Evolutionary conservation across 2,329 filamentous ascomycete species (phyloP).

Genomic region (Aspergillus transmontanensis): DNA sequence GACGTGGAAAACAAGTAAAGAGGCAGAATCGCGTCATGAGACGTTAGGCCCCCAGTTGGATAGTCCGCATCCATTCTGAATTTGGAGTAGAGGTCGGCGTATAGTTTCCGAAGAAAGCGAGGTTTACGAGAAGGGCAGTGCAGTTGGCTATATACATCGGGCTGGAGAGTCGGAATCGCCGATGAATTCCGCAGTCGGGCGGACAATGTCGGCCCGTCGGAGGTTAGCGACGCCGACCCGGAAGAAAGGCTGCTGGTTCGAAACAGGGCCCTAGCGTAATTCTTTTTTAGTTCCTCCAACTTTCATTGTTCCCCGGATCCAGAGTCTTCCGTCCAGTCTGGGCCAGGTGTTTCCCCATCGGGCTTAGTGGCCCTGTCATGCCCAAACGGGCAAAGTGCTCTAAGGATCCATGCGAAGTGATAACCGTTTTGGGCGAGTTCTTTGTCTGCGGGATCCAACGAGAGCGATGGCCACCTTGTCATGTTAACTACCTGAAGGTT

Average conservation of each 20-base stretch:
- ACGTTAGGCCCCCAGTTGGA: neutral
- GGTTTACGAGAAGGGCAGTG: neutral
- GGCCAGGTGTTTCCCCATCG: too few species aligned
- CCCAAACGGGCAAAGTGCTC: neutral
- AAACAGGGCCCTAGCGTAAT: neutral
- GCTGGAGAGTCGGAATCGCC: neutral
- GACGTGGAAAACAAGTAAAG: too few species aligned
- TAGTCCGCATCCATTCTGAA: neutral
- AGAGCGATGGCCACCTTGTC: neutral
- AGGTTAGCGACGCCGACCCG: neutral
- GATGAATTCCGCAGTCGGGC: neutral
- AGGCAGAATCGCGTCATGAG: neutral
- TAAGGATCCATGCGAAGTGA: neutral
- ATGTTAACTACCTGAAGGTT: neutral
- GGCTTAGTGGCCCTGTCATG: neutral
- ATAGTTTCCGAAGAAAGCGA: neutral
- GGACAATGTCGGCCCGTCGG: neutral
- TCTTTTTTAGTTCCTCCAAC: neutral
- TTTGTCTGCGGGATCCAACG: neutral
- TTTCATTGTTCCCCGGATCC: too few species aligned
- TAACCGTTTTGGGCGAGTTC: neutral
- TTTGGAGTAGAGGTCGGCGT: neutral
- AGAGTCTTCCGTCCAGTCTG: too few species aligned
- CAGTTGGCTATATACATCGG: neutral
- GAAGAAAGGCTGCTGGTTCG: neutral